Base-by-base conservation (phyloP, 441 rosid genomes). In the Aleurites moluccanus region DNA sequence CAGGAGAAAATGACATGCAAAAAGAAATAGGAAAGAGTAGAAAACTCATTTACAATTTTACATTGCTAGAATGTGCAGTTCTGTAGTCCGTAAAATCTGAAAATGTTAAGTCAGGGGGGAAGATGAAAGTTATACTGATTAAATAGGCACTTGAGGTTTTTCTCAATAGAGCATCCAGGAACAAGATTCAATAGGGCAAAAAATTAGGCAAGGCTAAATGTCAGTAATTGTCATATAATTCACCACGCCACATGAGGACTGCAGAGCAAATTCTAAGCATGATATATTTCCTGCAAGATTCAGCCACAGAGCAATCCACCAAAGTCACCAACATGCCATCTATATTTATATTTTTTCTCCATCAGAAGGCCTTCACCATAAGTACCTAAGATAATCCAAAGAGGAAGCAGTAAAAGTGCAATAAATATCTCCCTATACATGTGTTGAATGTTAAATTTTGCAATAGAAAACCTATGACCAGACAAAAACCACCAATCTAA, bases 261-360 rank as follows among this genome's bases (percentile, higher is more conserved):
- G 1, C 44, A 45, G 40, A 38, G 40, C 40, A 38, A 62, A 47
- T 21, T 11, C 55, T n/a, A 15, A 25, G 55, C 30, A 38, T 21
- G 60, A 49, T 15, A 49, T 53, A 73, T 13, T 49, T 73, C n/a
- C 69, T 35, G 63, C 62, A 50, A 50, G 75, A 63, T 23, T 49
- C n/a, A 42, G 7, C 14, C 49, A 63, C 49, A 49, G 44, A 10
- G 40, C 8, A 55, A 23, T 56, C 50, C 27, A 27, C 20, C 35
- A 35, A 50, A 33, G 49, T 33, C 62, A 20, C 30, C 23, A 14
- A 40, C 40, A 65, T 49, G 10, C 30, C n/a, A 35, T 63, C 50
- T 13, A 9, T 25, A 6, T 57, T 52, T 27, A 15, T 38, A 73
- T 6, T n/a, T 30, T 8, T 53, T 40, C 15, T 66, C 21, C 55